phyloP scores from a whole-genome alignment of 257 asterid species.

The Solanum chilense region DNA sequence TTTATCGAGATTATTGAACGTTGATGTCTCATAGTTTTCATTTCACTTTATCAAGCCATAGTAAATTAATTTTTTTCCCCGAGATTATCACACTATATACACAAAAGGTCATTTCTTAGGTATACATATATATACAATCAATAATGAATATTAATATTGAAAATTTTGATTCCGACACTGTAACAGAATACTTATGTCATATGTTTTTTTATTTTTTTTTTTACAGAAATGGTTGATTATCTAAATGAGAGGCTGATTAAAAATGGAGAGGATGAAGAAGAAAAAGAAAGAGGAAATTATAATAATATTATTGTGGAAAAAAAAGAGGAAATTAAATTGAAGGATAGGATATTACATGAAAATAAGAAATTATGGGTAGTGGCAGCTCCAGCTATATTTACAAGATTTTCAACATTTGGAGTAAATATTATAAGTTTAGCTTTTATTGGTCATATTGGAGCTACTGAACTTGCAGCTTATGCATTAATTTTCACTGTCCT shows the following conservation, averaged over 20 bases:
- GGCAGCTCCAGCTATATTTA: constrained; percentile 40
- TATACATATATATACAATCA: no score
- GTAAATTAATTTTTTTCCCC: background rate
- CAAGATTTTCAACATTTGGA: constrained; percentile 36
- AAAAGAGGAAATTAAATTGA: background rate
- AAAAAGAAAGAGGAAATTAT: no score
- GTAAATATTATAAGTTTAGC: constrained; percentile 25
- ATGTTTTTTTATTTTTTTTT: background rate
- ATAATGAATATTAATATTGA: background rate
- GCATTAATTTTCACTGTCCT: constrained; percentile 30
- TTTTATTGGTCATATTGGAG: constrained; percentile 38
- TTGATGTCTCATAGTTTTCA: background rate
- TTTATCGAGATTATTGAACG: background rate
- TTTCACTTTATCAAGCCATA: background rate
- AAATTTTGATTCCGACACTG: background rate
- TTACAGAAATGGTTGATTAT: constrained; percentile 10
- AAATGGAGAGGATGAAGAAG: background rate
- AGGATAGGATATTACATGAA: constrained; percentile 15
- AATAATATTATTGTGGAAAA: no score
- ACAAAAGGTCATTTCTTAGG: no score
- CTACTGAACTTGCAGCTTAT: constrained; percentile 37
- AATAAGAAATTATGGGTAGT: constrained; percentile 34
- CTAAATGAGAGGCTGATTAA: constrained; percentile 4
- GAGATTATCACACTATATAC: background rate
- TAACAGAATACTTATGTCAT: background rate